Conservation (phyloP, 2,329 filamentous ascomycete species). For the Penicillium sp. region DNA sequence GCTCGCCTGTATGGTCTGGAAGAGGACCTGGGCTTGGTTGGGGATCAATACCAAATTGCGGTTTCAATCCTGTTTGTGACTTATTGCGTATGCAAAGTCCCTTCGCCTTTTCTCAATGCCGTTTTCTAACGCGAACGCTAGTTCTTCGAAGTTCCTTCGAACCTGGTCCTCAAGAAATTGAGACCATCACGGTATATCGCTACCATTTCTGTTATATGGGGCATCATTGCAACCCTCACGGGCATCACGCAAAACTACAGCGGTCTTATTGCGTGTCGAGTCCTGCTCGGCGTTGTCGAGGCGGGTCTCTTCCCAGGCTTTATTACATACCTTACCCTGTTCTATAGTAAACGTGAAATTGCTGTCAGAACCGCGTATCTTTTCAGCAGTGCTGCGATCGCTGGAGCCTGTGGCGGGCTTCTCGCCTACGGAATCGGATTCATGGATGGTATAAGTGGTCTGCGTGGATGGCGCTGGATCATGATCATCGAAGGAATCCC, state of each 20-base stretch:
- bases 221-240: slow-evolving; percentile 53
- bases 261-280: slow-evolving; percentile 68
- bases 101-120: not conserved
- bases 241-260: slow-evolving; percentile 70
- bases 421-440: slow-evolving; percentile 74
- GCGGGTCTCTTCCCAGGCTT: slow-evolving; percentile 71
- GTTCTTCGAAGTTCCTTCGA: slow-evolving; percentile 67
- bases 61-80: slow-evolving; percentile 72
- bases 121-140: slow-evolving; percentile 19
- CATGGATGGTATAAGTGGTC: slow-evolving; percentile 69
- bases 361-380: slow-evolving; percentile 74
- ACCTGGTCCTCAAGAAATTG: slow-evolving; percentile 66
- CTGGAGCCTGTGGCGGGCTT: slow-evolving; percentile 73
- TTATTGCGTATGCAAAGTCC: slow-evolving; percentile 51
- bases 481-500: slow-evolving; percentile 64
- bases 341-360: slow-evolving; percentile 75
- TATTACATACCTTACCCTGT: slow-evolving; percentile 74
- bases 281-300: slow-evolving; percentile 71
- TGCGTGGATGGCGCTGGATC: slow-evolving; percentile 73
- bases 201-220: slow-evolving; percentile 65
- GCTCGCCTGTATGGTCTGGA: slow-evolving; percentile 68
- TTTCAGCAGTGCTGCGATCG: slow-evolving; percentile 67
- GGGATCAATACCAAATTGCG: slow-evolving; percentile 71
- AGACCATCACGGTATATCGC: slow-evolving; percentile 63
- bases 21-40: slow-evolving; percentile 62